phyloP scores from a whole-genome alignment of 225 moss, liverwort and hornwort genomes.

The Takakia lepidozioides region DNA sequence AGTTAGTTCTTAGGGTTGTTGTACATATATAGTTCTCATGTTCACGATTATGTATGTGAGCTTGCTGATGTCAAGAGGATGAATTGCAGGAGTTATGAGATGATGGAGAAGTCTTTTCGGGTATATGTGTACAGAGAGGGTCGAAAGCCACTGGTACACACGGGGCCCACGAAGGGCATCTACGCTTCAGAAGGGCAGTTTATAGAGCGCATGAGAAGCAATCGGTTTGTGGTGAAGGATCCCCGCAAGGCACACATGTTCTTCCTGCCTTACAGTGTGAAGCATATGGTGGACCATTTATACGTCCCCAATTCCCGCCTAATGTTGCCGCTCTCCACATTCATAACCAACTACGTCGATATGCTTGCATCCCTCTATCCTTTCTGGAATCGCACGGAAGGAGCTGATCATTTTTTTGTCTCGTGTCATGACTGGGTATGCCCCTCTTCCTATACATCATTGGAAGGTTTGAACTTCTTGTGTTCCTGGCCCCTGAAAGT shows the following conservation, averaged over 20 bases:
- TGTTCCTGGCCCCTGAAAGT: too few species aligned
- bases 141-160: constrained; percentile 35
- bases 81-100: constrained; percentile 41
- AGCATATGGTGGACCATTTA: constrained; percentile 38
- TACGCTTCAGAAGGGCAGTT: constrained; percentile 53
- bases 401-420: constrained; percentile 52
- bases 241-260: constrained; percentile 44
- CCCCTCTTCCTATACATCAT: not conserved
- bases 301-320: constrained; percentile 38
- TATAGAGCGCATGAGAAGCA: constrained; percentile 26
- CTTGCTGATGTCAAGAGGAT: not conserved
- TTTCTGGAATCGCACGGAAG: constrained; percentile 49
- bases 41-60: not conserved
- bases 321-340: constrained; percentile 45
- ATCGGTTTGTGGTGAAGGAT: constrained; percentile 11
- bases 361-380: constrained; percentile 19
- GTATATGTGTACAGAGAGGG: constrained; percentile 39
- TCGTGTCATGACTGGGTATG: constrained; percentile 59
- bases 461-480: not conserved
- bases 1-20: too few species aligned
- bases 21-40: too few species aligned
- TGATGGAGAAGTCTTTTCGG: constrained; percentile 46
- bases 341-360: constrained; percentile 47
- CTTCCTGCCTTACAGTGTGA: constrained; percentile 49
- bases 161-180: constrained; percentile 29